Conservation (phyloP, 2,329 filamentous ascomycete species). For the Fusarium marasasianum region DNA sequence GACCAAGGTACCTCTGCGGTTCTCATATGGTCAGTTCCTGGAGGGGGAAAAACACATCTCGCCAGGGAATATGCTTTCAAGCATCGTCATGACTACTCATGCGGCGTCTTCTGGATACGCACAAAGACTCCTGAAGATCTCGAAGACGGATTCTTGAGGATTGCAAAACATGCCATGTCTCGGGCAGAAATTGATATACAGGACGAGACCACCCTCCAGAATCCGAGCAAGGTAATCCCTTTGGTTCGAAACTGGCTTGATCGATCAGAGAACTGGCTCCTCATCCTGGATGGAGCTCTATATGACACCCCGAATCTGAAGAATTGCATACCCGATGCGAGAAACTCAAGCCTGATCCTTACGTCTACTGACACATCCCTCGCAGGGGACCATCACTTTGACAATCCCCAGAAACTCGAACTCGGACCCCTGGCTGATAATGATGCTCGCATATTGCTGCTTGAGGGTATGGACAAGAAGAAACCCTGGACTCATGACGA, state of each 20-base stretch:
- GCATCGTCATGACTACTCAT: constrained; percentile 33
- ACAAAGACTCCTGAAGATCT: constrained; percentile 39
- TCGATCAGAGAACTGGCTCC: constrained; percentile 35
- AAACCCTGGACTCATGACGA: constrained; percentile 38
- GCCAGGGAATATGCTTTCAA: constrained; percentile 40
- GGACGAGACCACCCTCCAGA: constrained; percentile 25
- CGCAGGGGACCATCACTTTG: constrained; percentile 36
- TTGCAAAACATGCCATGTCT: constrained; percentile 30
- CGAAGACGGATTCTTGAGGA: constrained; percentile 38
- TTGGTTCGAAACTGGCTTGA: constrained; percentile 37
- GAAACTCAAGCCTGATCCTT: constrained; percentile 37
- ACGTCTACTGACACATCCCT: constrained; percentile 41
- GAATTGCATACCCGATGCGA: constrained; percentile 33
- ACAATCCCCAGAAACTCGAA: constrained; percentile 38
- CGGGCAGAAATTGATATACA: constrained; percentile 20
- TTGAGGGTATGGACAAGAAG: constrained; percentile 39
- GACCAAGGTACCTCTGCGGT: constrained; percentile 37
- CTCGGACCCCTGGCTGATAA: constrained; percentile 29
- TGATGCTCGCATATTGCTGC: constrained; percentile 26
- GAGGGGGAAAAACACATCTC: constrained; percentile 39
- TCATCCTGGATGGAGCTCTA: constrained; percentile 39
- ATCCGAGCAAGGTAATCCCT: constrained; percentile 24
- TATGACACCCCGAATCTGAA: constrained; percentile 29
- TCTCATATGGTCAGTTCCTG: constrained; percentile 36
- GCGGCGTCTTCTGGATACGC: constrained; percentile 40